Evolutionary conservation across 2,329 filamentous ascomycete species (phyloP), one percentile per base, ranked within the genome.

Genomic region (Diaporthe humulicola): DNA sequence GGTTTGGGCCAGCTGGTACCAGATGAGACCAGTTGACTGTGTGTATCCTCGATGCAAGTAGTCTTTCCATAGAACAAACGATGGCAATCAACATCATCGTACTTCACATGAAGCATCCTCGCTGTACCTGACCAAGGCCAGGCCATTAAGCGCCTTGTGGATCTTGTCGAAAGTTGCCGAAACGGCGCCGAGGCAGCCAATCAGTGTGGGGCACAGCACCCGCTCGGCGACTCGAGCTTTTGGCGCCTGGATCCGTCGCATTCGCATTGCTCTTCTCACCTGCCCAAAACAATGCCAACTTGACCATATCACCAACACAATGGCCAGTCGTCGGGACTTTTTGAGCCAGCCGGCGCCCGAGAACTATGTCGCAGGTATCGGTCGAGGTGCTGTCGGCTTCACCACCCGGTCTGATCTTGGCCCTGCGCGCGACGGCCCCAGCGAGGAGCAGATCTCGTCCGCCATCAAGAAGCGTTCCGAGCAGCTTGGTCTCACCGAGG

Each of bases 381-480:
- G 97, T 85, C 94, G 97, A 89, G 97, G 97, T 86, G 97, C 97
- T 30, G 99, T 97, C 10, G 97, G 97, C 76, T 99, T 99, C 87
- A 98, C 97, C 22, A 99, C 97, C 54, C 92, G 97, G 81, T 98
- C 96, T 74, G 97, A 99, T 89, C 89, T 99, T 74, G 97, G 97
- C 74, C 97, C 97, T 69, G 96, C 96, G 75, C 91, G 96, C 80
- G 96, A 98, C 87, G 97, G 97, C 22, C 97, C 97, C 66, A 98
- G 94, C 76, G 96, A 98, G 80, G 97, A 99, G 83, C 96, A 98
- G 86, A 98, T 99, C 86, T 98, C 98, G 84, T 97, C 98, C 84
- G 96, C 95, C 76, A 93, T 99, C 79, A 96, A 96, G 66, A 98
- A 98, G 85, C 93, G 97, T 80, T 96, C 97, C 10, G 94, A 95